Evolutionary conservation across 2,329 filamentous ascomycete genomes (phyloP), one percentile per base, ranked within the genome.

Genomic region (Fusarium kyushuense): DNA sequence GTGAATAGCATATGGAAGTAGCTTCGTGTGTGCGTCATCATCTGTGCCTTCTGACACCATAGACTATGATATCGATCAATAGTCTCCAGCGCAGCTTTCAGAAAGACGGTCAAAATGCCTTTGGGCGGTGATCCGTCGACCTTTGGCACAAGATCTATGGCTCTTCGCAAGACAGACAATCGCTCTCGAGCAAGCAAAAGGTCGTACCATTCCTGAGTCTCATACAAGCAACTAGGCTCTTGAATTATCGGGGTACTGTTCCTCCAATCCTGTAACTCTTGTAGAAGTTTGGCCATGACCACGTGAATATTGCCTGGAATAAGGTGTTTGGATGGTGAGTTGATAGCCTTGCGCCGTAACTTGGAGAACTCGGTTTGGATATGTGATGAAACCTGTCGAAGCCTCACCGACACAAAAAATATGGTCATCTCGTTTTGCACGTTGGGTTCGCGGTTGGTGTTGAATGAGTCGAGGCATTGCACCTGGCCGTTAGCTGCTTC

Each of bases 1-100:
- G 81, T 81, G 46, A 84, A 84, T 4, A 84, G 78, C 46, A 80
- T 78, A 51, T 84, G 82, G 27, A 84, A 84, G 61, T 84, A 84
- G 45, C 79, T 82, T n/a, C 82, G 73, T 0, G 82, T 83, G 54
- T 79, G 81, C 0, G 79, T 82, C 35, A 83, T 80, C 14, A 76
- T 72, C 0, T 36, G 33, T 3, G 72, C 73, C 3, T 72, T 71
- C 6, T 77, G 68, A 35, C 76, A 78, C 19, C 76, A 79, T 17
- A 84, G 67, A 6, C 67, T 63, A 6, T 76, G 76, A 61, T 83
- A 84, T 0, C 77, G 62, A 3, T 76, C 61, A 6, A 84, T 82
- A 0, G 79, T 75, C n/a, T 75, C 72, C 0, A 74, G 72, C 0
- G 82, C 80, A 11, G 74, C 79, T 6, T 74, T 58, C 0, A 82